Evolutionary conservation across 768 basidiomycete species (phyloP).

Genomic region (Chalciporus piperatus): DNA sequence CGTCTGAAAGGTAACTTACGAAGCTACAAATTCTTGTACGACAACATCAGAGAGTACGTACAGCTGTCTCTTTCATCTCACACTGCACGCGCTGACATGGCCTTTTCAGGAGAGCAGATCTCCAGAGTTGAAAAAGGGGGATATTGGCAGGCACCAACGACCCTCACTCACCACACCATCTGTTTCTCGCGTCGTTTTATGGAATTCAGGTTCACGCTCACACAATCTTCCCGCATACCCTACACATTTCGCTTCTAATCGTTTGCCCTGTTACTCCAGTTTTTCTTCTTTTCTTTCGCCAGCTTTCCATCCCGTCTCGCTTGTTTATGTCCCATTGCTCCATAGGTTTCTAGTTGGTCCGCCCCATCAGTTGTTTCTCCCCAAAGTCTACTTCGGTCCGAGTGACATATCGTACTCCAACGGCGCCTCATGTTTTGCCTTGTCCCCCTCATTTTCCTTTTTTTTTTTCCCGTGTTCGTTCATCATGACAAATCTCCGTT

Average conservation of each 20-base stretch:
- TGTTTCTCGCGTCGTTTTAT: background rate
- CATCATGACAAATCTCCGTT: conserved; percentile 30
- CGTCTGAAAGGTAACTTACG: conserved; percentile 88
- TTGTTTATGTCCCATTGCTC: conserved; percentile 24
- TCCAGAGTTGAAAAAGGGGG: conserved; percentile 33
- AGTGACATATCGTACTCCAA: background rate
- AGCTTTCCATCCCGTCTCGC: conserved; percentile 7
- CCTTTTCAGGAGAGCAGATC: conserved; percentile 35
- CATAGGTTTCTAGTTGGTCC: conserved; percentile 13
- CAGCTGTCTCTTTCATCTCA: conserved; percentile 6
- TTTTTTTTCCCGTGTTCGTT: conserved; percentile 7
- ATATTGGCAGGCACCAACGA: conserved; percentile 28
- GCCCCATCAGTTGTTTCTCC: conserved; percentile 11
- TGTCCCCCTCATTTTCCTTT: background rate
- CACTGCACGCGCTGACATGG: conserved; percentile 10
- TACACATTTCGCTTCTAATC: conserved; percentile 26
- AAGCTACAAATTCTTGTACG: conserved; percentile 91
- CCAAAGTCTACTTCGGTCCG: conserved; percentile 4
- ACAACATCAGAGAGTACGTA: conserved; percentile 81
- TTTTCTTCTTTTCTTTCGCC: conserved; percentile 1
- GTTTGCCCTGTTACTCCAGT: background rate
- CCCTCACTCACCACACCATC: conserved; percentile 1
- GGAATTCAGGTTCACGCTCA: conserved; percentile 5
- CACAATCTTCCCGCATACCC: conserved; percentile 26
- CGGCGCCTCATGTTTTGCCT: background rate